phyloP scores from a whole-genome alignment of 805 yeast species.

The Candida maltosa region DNA sequence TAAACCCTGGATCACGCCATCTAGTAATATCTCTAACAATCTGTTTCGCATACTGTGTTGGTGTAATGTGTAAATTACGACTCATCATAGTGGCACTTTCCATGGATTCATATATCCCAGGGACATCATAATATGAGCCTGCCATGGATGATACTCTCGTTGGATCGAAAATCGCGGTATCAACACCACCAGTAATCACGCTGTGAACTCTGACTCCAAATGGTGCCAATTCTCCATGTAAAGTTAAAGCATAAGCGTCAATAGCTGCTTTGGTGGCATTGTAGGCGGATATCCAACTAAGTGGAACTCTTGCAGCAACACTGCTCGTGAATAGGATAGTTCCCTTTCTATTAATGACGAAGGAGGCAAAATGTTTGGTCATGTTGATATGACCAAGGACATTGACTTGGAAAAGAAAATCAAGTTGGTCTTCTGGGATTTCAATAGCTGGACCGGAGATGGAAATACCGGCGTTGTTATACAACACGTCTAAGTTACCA shows the following conservation, averaged over 20 bases:
- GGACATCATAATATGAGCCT: constrained; percentile 18
- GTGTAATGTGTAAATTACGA: constrained; percentile 15
- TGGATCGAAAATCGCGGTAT: constrained; percentile 25
- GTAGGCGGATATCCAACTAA: constrained; percentile 33
- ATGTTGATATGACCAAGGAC: constrained; percentile 35
- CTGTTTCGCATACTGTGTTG: constrained; percentile 23
- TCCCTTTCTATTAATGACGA: constrained; percentile 31
- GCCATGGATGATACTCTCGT: constrained; percentile 5
- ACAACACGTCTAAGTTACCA: constrained; percentile 33
- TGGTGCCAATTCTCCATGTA: constrained; percentile 33
- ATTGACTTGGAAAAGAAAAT: constrained; percentile 27
- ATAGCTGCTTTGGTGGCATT: constrained; percentile 40
- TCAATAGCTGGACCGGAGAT: constrained; percentile 30
- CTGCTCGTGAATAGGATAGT: constrained; percentile 37
- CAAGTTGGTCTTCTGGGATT: constrained; percentile 18
- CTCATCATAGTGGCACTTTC: constrained; percentile 19
- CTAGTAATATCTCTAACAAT: constrained; percentile 17
- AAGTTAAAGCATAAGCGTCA: constrained; percentile 27
- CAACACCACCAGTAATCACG: constrained; percentile 39
- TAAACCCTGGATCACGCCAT: constrained; percentile 20
- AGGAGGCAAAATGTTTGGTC: constrained; percentile 29
- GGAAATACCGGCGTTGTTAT: constrained; percentile 40
- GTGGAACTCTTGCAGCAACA: constrained; percentile 28
- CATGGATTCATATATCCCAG: constrained; percentile 18
- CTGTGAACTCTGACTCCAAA: constrained; percentile 38